Percentiles rank a stretch among this genome's conserved stretches.
Evolutionary conservation across 257 asterid species (phyloP).

Genomic region (Paulownia fortunei): DNA sequence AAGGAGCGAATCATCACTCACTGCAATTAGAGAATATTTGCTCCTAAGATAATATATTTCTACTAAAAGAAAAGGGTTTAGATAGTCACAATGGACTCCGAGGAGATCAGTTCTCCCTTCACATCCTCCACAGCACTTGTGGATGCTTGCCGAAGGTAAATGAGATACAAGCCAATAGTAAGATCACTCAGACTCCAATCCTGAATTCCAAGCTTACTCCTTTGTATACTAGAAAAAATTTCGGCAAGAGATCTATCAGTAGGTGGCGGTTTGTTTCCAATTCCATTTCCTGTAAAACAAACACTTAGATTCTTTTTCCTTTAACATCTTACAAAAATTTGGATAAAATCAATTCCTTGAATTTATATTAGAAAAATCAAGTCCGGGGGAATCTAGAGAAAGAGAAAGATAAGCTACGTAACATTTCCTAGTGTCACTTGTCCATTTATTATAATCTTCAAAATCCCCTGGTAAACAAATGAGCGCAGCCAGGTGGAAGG

Average conservation of each 20-base stretch:
- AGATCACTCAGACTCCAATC: slow-evolving; percentile 97
- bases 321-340: neutral
- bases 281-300: slow-evolving; percentile 58
- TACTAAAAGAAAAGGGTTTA: slow-evolving; percentile 14
- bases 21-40: neutral
- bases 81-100: slow-evolving; percentile 70
- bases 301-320: neutral
- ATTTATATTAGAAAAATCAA: neutral
- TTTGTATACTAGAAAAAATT: slow-evolving; percentile 79
- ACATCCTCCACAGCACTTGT: slow-evolving; percentile 62
- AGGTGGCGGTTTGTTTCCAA: slow-evolving; percentile 62
- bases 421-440: neutral
- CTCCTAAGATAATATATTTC: slow-evolving; percentile 4
- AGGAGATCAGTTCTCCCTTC: slow-evolving; percentile 73
- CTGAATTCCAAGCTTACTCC: slow-evolving; percentile 88
- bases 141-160: slow-evolving; percentile 91
- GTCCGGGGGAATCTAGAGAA: neutral
- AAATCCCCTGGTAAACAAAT: neutral
- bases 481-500: neutral
- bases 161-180: slow-evolving; percentile 85
- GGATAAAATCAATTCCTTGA: neutral
- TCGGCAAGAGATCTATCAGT: slow-evolving; percentile 70
- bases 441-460: neutral
- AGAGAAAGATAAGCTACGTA: neutral
- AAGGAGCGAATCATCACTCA: neutral